These are phyloP conservation scores for Dacryopinax spathularia DNA, from an alignment of 768 basidiomycete genomes.

Conservation along the genomic window DNA sequence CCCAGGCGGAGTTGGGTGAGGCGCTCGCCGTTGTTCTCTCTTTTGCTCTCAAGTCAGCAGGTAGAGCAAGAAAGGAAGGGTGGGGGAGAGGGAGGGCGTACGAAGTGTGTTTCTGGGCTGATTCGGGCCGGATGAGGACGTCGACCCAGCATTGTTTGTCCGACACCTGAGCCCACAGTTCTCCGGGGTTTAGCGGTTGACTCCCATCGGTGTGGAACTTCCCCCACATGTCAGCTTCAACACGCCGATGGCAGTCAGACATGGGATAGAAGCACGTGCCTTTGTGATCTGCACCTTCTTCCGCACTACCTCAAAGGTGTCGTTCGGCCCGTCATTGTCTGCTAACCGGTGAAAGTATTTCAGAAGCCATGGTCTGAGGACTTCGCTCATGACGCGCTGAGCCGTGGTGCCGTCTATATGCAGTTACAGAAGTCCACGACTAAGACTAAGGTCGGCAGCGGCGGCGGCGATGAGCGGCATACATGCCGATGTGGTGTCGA, in stretches of 20 bases:
- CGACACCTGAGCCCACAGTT: neutral
- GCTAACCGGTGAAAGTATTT: neutral
- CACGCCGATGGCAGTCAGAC: no score
- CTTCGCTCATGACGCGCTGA: neutral
- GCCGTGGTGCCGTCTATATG: neutral
- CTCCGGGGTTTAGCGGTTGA: neutral
- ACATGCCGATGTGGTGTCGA: no score
- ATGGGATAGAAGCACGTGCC: neutral
- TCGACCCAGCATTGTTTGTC: neutral
- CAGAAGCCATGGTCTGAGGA: neutral
- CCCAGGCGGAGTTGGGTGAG: neutral
- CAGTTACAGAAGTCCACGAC: no score
- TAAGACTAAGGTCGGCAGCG: neutral
- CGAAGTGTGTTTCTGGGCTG: neutral
- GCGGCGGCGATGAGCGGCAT: neutral
- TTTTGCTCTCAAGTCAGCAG: no score
- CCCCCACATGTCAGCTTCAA: neutral
- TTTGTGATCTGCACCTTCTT: conserved; percentile 3
- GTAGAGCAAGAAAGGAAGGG: neutral
- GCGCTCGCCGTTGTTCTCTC: neutral
- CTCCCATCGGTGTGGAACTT: neutral
- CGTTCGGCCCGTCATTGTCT: neutral
- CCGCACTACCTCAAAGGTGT: neutral
- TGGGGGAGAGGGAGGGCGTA: neutral
- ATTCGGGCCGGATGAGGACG: neutral